Percentiles rank a stretch among this genome's conserved stretches.
Evolutionary conservation across 2,329 filamentous ascomycete genomes (phyloP).

Genomic region (Fusarium bactridioides): DNA sequence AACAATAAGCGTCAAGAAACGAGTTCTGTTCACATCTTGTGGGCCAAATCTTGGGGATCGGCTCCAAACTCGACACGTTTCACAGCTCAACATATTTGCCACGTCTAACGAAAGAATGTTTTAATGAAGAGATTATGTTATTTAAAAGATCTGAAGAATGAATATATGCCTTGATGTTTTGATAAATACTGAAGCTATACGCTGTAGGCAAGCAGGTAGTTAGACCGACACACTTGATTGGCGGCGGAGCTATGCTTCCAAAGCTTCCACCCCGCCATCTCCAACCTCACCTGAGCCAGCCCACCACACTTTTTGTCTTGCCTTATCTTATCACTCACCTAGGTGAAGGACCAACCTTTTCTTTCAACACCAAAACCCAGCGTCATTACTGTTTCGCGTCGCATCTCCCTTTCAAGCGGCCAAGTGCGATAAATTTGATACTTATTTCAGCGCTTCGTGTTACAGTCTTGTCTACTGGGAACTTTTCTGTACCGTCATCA

Average conservation of each 20-base stretch:
- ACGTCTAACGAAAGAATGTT: background rate
- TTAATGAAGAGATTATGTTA: background rate
- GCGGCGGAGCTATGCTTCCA: constrained; percentile 1
- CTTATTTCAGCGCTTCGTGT: background rate
- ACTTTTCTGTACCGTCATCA: background rate
- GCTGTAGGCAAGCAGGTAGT: background rate
- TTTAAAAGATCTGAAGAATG: background rate
- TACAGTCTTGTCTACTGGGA: background rate
- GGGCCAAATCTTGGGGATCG: background rate
- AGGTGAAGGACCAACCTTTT: constrained; percentile 40
- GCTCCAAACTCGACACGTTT: background rate
- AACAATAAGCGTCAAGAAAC: background rate
- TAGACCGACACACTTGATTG: constrained; percentile 2
- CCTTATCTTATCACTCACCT: constrained; percentile 49
- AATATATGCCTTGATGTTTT: background rate
- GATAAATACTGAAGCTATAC: background rate
- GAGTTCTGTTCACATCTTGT: too few species aligned
- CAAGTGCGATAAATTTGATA: background rate
- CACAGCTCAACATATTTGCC: background rate
- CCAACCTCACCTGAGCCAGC: constrained; percentile 1
- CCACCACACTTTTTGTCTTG: constrained; percentile 37
- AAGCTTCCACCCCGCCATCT: constrained; percentile 36
- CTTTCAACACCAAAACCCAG: constrained; percentile 29
- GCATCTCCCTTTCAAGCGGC: background rate
- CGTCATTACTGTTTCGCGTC: constrained; percentile 9